These are phyloP conservation scores for Beta corolliflora DNA, from an alignment of 179 eudicot species.

Conservation along the genomic window DNA sequence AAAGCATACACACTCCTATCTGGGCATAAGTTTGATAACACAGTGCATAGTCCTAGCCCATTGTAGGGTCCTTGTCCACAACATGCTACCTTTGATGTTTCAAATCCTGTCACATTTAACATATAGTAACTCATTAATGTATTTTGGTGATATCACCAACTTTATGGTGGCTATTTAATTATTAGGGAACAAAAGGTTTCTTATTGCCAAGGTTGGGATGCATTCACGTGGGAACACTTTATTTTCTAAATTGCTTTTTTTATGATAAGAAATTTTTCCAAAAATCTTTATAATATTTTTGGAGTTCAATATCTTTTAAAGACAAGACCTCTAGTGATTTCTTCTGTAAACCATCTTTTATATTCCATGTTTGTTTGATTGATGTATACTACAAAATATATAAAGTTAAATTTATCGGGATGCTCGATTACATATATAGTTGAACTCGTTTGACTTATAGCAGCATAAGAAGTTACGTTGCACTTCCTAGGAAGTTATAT, in stretches of 20 bases:
- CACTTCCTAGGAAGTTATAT: too few species aligned
- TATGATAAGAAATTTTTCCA: too few species aligned
- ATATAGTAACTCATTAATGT: background rate
- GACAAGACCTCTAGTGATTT: too few species aligned
- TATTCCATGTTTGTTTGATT: too few species aligned
- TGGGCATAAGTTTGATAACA: conserved; percentile 37
- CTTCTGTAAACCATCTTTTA: too few species aligned
- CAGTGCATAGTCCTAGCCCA: conserved; percentile 37
- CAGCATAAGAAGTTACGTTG: too few species aligned
- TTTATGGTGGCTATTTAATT: conserved; percentile 26
- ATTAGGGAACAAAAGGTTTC: conserved; percentile 6
- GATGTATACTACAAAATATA: too few species aligned
- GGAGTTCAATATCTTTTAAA: too few species aligned
- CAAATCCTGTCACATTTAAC: conserved; percentile 32
- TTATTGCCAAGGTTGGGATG: background rate
- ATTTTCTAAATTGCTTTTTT: background rate
- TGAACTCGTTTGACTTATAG: too few species aligned
- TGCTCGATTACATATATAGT: too few species aligned
- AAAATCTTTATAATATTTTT: too few species aligned
- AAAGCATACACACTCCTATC: conserved; percentile 34
- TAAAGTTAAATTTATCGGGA: too few species aligned
- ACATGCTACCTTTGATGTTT: conserved; percentile 40
- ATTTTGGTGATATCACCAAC: conserved; percentile 13
- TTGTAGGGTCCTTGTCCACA: conserved; percentile 54
- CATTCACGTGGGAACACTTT: background rate